A percentile compares a stretch with the other conserved stretches of the same genome.
Evolutionary conservation across 768 basidiomycete genomes (phyloP).

Genomic region (Krasilnikovozyma curviuscula): DNA sequence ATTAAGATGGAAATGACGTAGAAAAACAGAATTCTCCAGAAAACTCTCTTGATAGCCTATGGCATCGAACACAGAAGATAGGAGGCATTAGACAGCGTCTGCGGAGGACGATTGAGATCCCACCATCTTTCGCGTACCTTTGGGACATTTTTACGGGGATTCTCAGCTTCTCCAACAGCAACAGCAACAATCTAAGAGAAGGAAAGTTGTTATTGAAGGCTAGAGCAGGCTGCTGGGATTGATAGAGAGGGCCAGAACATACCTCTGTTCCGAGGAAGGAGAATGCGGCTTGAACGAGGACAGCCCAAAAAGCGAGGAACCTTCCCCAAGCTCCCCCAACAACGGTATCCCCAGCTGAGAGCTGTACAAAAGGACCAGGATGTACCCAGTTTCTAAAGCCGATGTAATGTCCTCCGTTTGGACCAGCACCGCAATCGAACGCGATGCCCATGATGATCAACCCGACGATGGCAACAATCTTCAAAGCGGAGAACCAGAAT

Average conservation of each 20-base stretch:
- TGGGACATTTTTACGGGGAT: slow-evolving; percentile 28
- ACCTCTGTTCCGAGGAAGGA: slow-evolving; percentile 10
- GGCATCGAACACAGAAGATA: not conserved
- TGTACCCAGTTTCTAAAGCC: slow-evolving; percentile 18
- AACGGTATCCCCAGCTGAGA: slow-evolving; percentile 4
- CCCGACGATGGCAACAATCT: slow-evolving; percentile 31
- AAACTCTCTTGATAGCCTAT: slow-evolving; percentile 1
- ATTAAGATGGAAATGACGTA: slow-evolving; percentile 19
- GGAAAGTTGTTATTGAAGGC: not conserved
- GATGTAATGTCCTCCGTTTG: slow-evolving; percentile 12
- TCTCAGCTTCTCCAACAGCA: slow-evolving; percentile 29
- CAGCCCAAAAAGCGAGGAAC: slow-evolving; percentile 30
- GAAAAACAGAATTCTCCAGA: slow-evolving; percentile 18
- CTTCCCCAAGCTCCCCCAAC: slow-evolving; percentile 13
- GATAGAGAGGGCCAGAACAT: slow-evolving; percentile 33
- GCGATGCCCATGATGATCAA: slow-evolving; percentile 23
- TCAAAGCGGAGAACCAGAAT: slow-evolving; percentile 6
- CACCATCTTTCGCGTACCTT: slow-evolving; percentile 21
- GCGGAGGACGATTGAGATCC: slow-evolving; percentile 11
- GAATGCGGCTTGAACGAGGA: slow-evolving; percentile 18
- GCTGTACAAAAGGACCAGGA: slow-evolving; percentile 15
- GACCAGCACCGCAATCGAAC: slow-evolving; percentile 18
- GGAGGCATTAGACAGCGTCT: not conserved
- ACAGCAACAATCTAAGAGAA: slow-evolving; percentile 7
- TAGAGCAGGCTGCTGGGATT: slow-evolving; percentile 33